Evolutionary conservation across 306 rosid genomes (phyloP).

Genomic region (Fragaria ananassa): DNA sequence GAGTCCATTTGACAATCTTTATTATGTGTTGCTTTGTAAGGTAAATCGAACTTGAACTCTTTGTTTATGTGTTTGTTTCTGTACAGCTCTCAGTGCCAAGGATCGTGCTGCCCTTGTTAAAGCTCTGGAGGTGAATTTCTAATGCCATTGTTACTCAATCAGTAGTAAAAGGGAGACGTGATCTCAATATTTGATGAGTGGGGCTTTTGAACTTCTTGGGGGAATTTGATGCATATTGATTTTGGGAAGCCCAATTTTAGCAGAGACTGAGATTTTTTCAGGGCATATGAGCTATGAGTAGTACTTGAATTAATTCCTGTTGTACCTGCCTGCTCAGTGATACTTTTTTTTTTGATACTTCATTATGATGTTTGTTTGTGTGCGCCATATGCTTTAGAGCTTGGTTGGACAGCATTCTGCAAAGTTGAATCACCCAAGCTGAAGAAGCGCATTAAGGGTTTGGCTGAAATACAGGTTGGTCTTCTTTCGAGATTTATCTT

Average conservation of each 20-base stretch:
- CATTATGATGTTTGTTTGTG: background rate
- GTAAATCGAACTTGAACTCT: background rate
- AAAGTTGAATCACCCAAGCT: slow-evolving; percentile 47
- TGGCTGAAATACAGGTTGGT: slow-evolving; percentile 68
- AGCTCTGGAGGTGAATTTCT: slow-evolving; percentile 57
- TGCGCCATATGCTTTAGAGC: slow-evolving; percentile 57
- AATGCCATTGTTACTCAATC: background rate
- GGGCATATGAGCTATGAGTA: too few relatives aligned
- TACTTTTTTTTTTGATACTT: background rate
- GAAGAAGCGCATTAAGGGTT: slow-evolving; percentile 64
- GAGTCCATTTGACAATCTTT: background rate
- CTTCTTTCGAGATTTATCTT: background rate
- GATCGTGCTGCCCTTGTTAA: slow-evolving; percentile 71
- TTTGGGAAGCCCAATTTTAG: too few relatives aligned
- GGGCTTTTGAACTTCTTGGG: background rate
- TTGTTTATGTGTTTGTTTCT: background rate
- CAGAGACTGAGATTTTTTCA: background rate
- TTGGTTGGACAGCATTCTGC: slow-evolving; percentile 63
- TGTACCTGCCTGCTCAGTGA: too few relatives aligned
- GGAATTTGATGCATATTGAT: too few relatives aligned
- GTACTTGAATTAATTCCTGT: too few relatives aligned
- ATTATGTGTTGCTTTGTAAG: background rate
- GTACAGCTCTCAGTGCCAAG: slow-evolving; percentile 56
- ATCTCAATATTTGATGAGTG: background rate
- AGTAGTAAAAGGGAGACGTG: background rate